Evolutionary conservation across 192 early-diverging fungal genomes (phyloP), one percentile per base, ranked within the genome.

Genomic region (Geosiphon pyriformis): DNA sequence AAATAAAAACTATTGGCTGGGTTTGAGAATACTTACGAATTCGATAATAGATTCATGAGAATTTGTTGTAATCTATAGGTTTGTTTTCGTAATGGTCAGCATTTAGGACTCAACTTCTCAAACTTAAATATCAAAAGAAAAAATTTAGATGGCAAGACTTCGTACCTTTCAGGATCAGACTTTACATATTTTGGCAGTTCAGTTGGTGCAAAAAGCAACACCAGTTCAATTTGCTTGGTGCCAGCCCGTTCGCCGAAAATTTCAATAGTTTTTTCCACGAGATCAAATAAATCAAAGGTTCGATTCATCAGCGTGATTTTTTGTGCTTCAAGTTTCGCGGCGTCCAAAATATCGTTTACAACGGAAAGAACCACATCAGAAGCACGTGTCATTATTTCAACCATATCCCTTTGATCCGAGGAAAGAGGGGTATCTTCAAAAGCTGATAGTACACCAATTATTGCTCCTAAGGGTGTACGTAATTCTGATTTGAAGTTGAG

Each of bases 21-120:
- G 27, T 56, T 10, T 31, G 29, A 18, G 29, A 62, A 30, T 2
- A 51, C 63, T 65, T 54, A 65, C 27, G 83, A 76, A 68, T 85
- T 85, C 3, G 78, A 74, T 10, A 83, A 74, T 23, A 85, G 51
- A 60, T 85, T 85, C 65, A 83, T 75, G 1, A 78, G 70, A 1
- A 80, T 65, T 27, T 76, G 78, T 34, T 73, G 76, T 0, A 74
- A 42, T 2, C 72, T 68, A 69, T 60, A 68, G 3, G 56, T 65
- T 23, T 65, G 66, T 7, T 62, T 61, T 62, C 59, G 68, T 18
- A 75, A 47, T 11, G 23, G 30, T 17, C 2, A 29, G 22, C 18
- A 48, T 48, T 27, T 29, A 20, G 29, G n/a, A n/a, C n/a, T 29
- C 49, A 61, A 61, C n/a, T 48, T 30, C 23, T 18, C 30, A 34